Percentiles rank a stretch among this genome's conserved stretches.
Evolutionary conservation across 129 eudicot species (phyloP).

Genomic region (Cynara cardunculus): DNA sequence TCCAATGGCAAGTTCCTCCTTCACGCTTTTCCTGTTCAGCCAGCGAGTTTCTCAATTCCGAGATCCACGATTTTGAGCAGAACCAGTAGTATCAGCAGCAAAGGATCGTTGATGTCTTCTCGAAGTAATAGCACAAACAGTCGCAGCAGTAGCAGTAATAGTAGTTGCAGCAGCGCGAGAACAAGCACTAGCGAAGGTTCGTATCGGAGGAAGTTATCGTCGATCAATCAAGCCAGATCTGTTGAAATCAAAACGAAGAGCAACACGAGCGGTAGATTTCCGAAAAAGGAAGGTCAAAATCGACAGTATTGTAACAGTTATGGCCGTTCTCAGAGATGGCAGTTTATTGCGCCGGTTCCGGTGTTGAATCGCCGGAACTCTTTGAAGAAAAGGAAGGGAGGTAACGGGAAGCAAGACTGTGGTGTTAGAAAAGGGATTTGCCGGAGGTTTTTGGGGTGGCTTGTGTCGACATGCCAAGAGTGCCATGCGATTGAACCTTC

Average conservation of each 20-base stretch:
- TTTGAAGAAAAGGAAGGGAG: slow-evolving; percentile 20
- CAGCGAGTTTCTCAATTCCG: slow-evolving; percentile 18
- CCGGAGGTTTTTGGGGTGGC: slow-evolving; percentile 42
- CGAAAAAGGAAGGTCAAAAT: slow-evolving; percentile 14
- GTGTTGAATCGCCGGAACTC: slow-evolving; percentile 36
- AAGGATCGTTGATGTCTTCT: slow-evolving; percentile 52
- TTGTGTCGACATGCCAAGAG: slow-evolving; percentile 54
- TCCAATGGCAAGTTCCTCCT: slow-evolving; percentile 59
- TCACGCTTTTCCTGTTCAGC: slow-evolving; percentile 47
- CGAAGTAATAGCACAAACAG: slow-evolving; percentile 55
- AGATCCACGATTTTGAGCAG: slow-evolving; percentile 37
- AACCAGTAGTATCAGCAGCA: slow-evolving; percentile 53
- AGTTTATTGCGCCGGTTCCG: slow-evolving; percentile 57
- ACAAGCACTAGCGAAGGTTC: slow-evolving; percentile 52
- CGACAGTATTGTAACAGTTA: slow-evolving; percentile 15
- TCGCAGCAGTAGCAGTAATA: slow-evolving; percentile 27
- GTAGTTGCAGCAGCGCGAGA: slow-evolving; percentile 53
- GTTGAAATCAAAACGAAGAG: slow-evolving; percentile 3
- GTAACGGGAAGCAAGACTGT: slow-evolving; percentile 12
- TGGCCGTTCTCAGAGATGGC: slow-evolving; percentile 61
- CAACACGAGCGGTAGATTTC: not conserved
- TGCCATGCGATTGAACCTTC: slow-evolving; percentile 73
- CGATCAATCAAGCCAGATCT: slow-evolving; percentile 19
- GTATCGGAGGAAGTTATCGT: slow-evolving; percentile 22
- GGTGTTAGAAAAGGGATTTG: slow-evolving; percentile 37